These are phyloP conservation scores for Pseudogymnoascus sp. DNA, from an alignment of 2,329 filamentous ascomycete genomes.

Conservation along the genomic window DNA sequence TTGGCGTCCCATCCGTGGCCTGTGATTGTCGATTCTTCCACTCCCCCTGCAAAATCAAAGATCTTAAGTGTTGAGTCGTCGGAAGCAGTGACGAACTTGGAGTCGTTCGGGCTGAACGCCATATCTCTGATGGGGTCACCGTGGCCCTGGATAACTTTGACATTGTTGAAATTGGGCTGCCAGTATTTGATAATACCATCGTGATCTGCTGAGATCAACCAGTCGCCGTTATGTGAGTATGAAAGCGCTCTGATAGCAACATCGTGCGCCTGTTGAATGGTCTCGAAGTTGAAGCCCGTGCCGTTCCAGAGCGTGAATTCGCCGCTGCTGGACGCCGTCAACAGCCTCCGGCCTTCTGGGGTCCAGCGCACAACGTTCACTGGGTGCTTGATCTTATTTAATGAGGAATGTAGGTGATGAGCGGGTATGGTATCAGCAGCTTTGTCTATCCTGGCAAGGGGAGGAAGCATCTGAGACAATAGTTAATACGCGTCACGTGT, in stretches of 20 bases:
- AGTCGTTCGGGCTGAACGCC: slow-evolving; percentile 86
- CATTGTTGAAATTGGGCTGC: slow-evolving; percentile 98
- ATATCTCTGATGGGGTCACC: slow-evolving; percentile 83
- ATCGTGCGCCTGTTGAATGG: slow-evolving; percentile 97
- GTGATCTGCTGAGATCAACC: slow-evolving; percentile 92
- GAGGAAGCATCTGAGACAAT: slow-evolving; percentile 67
- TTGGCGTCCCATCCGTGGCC: slow-evolving; percentile 99
- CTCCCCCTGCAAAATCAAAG: slow-evolving; percentile 85
- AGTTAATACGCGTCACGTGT: background rate
- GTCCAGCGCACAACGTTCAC: slow-evolving; percentile 98
- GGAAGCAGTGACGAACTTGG: slow-evolving; percentile 92
- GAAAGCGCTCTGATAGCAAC: slow-evolving; percentile 71
- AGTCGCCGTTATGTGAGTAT: slow-evolving; percentile 94
- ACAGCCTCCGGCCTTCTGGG: slow-evolving; percentile 79
- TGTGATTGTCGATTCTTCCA: slow-evolving; percentile 72
- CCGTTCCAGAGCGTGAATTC: slow-evolving; percentile 99
- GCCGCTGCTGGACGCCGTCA: slow-evolving; percentile 91
- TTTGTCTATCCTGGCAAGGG: slow-evolving; percentile 62
- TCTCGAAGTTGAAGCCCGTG: slow-evolving; percentile 98
- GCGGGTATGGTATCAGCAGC: slow-evolving; percentile 83
- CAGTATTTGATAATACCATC: slow-evolving; percentile 96
- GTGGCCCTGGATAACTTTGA: slow-evolving; percentile 88
- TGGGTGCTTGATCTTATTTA: slow-evolving; percentile 97
- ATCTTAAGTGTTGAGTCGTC: slow-evolving; percentile 93
- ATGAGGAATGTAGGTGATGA: slow-evolving; percentile 94